Evolutionary conservation across 2,329 filamentous ascomycete species (phyloP), one percentile per base, ranked within the genome.

Genomic region (Chrysosporium keratinophilum): DNA sequence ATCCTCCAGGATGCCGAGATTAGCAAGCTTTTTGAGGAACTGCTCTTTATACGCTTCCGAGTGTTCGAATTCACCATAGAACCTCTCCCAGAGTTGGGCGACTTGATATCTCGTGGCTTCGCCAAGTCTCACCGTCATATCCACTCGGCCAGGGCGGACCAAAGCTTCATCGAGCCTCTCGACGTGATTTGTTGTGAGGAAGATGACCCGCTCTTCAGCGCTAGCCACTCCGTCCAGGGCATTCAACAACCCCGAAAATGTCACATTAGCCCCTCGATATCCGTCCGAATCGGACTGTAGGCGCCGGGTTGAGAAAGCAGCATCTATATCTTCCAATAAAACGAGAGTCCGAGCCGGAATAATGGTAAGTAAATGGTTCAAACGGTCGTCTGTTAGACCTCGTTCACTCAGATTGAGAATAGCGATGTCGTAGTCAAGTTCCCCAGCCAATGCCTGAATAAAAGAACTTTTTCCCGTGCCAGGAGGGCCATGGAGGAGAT

Each of bases 401-500:
- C 88, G 79, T 72, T 95, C 88, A 69, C 87, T 93, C 31, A 96
- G 78, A 62, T 95, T 95, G 60, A 96, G 77, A 72, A 95, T 90
- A 50, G 90, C 89, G 61, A 96, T 93, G 62, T 87, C 87, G 68
- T 91, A 95, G 66, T 95, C 88, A 54, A 96, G 71, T 64, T 93
- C 84, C n/a, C 89, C 91, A 0, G 93, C 93, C 41, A 98, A 74
- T 0, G 93, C 90, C 69, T 96, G 89, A 58, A 98, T 96, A 62
- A 98, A 97, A 0, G 88, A 95, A 57, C 86, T 96, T 74, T 95
- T 97, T 35, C 88, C 94, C 41, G 86, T 95, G 0, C 90, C 90
- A 0, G 90, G 90, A 3, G 90, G 89, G 0, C 90, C 90, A 63
- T 93, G 88, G 0, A 96, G 78, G 6, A 96, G 77, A 65, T 96